Base-by-base conservation (phyloP, 345 rosid genomes). In the Moricandia arvensis region DNA sequence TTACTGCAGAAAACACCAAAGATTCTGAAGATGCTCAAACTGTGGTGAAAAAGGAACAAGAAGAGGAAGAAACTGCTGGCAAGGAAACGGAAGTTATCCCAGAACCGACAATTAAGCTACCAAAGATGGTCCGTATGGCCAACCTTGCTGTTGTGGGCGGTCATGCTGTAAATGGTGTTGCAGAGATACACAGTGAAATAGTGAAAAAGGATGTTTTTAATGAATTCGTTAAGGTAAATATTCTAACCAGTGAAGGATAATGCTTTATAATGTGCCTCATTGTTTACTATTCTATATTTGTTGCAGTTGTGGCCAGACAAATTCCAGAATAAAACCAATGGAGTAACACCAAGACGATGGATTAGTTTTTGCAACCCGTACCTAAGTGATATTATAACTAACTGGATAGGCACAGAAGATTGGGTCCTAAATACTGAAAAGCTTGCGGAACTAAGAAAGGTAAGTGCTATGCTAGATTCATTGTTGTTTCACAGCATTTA, bases 331-430 rank as follows among this genome's bases (percentile, higher is more conserved):
- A 90, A 90, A 79, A 90, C 96, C 67, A 90, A 90, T 63, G 96
- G 96, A 55, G 96, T 90, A 64, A 90, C 93, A 13, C 93, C 96
- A 62, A 83, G 96, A 75, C 83, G 96, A 78, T 90, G 96, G 96
- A 86, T 90, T 31, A 78, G 79, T 8, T 90, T 90, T 80, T 90
- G 96, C 75, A 90, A 90, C 81, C 88, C 89, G 0, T 81, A 82
- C 55, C 82, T 88, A 78, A 90, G 93, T 85, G 78, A 83, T 66
- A 84, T 88, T 57, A 86, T 90, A 58, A 90, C 89, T 7, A 69
- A 79, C 37, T 86, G 96, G 96, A 82, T 75, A 15, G 93, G 91
- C 57, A 80, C 88, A n/a, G 91, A 90, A 75, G 93, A 90, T 29
- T 90, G 96, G 96, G 85, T 90, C 70, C 75, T 86, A 67, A 80